Conservation (phyloP, 2,329 filamentous ascomycete species). For the Hypoxylon sp. region DNA sequence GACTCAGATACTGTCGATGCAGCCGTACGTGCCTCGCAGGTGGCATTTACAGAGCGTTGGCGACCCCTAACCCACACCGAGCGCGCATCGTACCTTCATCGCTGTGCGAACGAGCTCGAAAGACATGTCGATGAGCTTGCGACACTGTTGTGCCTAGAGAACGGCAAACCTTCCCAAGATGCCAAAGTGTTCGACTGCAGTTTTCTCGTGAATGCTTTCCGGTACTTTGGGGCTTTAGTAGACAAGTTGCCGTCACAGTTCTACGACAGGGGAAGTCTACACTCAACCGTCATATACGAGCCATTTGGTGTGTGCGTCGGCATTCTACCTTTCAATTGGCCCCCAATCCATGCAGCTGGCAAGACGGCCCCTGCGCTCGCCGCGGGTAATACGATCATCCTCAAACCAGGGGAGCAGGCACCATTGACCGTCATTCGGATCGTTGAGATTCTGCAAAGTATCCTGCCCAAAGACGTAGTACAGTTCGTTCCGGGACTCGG, state of each 20-base stretch:
- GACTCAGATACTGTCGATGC: conserved; percentile 25
- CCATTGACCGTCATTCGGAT: conserved; percentile 74
- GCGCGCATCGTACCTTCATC: conserved; percentile 18
- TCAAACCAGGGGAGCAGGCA: conserved; percentile 76
- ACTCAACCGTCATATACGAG: conserved; percentile 26
- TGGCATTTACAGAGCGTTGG: conserved; percentile 29
- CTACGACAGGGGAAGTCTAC: conserved; percentile 78
- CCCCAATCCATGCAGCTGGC: conserved; percentile 82
- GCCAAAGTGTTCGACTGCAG: conserved; percentile 67
- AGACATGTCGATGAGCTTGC: conserved; percentile 68
- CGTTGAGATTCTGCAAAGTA: conserved; percentile 77
- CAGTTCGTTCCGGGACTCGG: conserved; percentile 83
- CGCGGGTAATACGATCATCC: conserved; percentile 73
- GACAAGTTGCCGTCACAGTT: conserved; percentile 73
- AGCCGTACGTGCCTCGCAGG: conserved; percentile 28
- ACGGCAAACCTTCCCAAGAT: conserved; percentile 85
- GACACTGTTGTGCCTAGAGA: conserved; percentile 80
- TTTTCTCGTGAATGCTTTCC: conserved; percentile 63
- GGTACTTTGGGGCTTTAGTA: conserved; percentile 84
- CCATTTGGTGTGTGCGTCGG: conserved; percentile 77
- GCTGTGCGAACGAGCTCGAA: conserved; percentile 73
- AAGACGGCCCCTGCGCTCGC: conserved; percentile 80
- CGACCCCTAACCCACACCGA: conserved; percentile 26
- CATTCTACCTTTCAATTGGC: conserved; percentile 89
- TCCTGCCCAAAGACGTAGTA: conserved; percentile 81